phyloP scores from a whole-genome alignment of 148 eudicot species.

The Cornus suecica region DNA sequence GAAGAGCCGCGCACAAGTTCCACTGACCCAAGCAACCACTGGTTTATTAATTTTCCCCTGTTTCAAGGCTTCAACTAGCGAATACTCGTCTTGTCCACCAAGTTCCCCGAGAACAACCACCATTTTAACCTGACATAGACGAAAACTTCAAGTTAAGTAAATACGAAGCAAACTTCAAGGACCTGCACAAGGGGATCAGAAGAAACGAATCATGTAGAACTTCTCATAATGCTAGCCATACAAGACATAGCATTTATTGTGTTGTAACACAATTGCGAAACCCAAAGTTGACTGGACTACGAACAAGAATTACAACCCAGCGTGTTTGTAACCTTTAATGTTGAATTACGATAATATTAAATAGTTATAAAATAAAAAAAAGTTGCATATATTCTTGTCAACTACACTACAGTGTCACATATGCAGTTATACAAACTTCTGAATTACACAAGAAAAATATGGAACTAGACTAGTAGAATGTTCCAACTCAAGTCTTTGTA shows the following conservation, averaged over 20 bases:
- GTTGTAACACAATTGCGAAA: neutral
- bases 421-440: neutral
- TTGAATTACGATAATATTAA: neutral
- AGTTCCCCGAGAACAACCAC: constrained; percentile 96
- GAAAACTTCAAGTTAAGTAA: constrained; percentile 14
- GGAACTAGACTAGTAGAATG: neutral
- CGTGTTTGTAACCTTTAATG: neutral
- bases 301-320: neutral
- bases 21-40: constrained; percentile 99
- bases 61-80: constrained; percentile 96
- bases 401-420: neutral
- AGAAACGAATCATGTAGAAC: neutral
- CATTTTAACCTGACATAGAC: constrained; percentile 73
- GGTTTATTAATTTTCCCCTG: constrained; percentile 92
- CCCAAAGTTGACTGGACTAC: neutral
- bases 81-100: constrained; percentile 98
- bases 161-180: neutral
- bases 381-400: constrained; percentile 4
- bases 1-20: constrained; percentile 95
- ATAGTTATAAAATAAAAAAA: neutral
- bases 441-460: neutral
- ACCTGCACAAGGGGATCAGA: neutral
- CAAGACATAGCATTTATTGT: neutral
- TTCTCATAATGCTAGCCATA: neutral
- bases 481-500: neutral